Evolutionary conservation across 345 rosid species (phyloP).

Genomic region (Gossypium bickii): DNA sequence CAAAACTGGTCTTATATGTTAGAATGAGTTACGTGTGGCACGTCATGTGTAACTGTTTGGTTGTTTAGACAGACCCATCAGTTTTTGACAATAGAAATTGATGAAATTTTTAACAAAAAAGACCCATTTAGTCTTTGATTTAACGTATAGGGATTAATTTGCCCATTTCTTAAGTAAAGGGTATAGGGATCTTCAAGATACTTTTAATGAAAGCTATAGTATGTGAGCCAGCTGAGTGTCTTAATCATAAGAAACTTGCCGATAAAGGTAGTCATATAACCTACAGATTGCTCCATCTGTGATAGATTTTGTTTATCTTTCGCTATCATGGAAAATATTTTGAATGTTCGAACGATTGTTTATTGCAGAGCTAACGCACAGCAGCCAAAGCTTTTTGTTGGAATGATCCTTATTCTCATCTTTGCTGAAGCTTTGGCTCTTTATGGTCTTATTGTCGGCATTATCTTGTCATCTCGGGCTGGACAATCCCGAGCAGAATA

Average conservation of each 20-base stretch:
- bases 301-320: neutral
- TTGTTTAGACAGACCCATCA: too few species aligned
- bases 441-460: slow-evolving; percentile 80
- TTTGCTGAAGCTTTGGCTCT: slow-evolving; percentile 87
- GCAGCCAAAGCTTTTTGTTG: slow-evolving; percentile 83
- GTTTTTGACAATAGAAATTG: too few species aligned
- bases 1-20: too few species aligned
- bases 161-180: too few species aligned
- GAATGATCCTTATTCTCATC: slow-evolving; percentile 88
- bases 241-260: neutral
- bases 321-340: neutral
- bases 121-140: too few species aligned
- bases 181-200: too few species aligned
- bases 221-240: neutral
- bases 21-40: too few species aligned
- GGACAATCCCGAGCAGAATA: slow-evolving; percentile 92
- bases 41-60: too few species aligned
- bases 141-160: too few species aligned
- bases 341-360: neutral
- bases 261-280: neutral
- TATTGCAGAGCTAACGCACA: slow-evolving; percentile 75
- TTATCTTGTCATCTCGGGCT: slow-evolving; percentile 88
- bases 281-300: neutral
- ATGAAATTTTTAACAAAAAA: too few species aligned
- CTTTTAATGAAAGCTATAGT: neutral